phyloP scores from a whole-genome alignment of 371 early-diverging fungal genomes.

The Mucor sp. region DNA sequence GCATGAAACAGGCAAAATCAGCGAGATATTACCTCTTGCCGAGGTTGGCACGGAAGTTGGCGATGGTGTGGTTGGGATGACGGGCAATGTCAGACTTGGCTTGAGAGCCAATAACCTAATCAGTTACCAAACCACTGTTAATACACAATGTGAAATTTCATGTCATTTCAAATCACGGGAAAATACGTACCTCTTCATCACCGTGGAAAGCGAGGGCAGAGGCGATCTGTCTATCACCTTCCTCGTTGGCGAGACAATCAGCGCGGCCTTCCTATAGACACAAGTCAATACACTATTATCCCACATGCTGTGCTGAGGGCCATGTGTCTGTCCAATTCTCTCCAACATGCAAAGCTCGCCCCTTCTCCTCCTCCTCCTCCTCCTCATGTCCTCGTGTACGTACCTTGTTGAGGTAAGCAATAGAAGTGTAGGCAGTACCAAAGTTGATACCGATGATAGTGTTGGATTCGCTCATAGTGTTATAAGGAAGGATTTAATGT shows the following conservation, averaged over 20 bases:
- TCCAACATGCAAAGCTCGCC: background rate
- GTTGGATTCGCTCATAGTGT: conserved; percentile 40
- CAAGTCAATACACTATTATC: conserved; percentile 42
- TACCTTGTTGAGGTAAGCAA: conserved; percentile 86
- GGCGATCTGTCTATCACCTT: conserved; percentile 96
- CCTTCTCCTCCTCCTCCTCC: too few relatives aligned
- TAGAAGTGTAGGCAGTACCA: conserved; percentile 89
- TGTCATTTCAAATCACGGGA: background rate
- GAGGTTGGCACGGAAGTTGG: conserved; percentile 84
- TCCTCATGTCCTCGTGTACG: background rate
- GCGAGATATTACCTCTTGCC: conserved; percentile 64
- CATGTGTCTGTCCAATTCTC: background rate
- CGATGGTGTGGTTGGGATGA: conserved; percentile 86
- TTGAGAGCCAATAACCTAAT: conserved; percentile 89
- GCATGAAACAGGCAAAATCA: background rate
- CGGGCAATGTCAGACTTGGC: conserved; percentile 90
- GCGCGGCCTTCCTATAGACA: conserved; percentile 72
- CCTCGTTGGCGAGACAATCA: conserved; percentile 96
- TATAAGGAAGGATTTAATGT: background rate
- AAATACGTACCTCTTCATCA: conserved; percentile 72
- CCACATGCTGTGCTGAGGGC: background rate
- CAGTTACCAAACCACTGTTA: background rate
- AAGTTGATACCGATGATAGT: conserved; percentile 84
- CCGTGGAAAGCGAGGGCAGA: conserved; percentile 91
- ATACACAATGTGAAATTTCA: background rate